phyloP scores from a whole-genome alignment of 805 yeast species.

The Blastobotrys americana region DNA sequence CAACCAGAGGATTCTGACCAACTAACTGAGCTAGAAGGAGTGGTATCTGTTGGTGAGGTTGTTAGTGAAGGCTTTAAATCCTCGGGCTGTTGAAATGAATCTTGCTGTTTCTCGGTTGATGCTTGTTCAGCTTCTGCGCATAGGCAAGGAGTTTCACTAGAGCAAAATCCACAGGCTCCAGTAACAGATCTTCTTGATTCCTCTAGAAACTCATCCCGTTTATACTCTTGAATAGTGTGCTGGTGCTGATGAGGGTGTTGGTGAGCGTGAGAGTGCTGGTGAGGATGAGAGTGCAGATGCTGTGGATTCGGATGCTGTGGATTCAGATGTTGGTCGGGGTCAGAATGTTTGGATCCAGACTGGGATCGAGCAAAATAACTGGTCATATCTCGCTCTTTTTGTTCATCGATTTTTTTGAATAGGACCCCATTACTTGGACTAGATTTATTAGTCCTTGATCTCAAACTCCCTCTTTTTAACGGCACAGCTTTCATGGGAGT shows the following conservation, averaged over 20 bases:
- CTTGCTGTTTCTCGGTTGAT: background rate
- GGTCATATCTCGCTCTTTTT: constrained; percentile 10
- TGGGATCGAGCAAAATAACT: constrained; percentile 6
- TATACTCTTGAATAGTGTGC: background rate
- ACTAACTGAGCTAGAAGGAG: background rate
- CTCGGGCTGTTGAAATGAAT: background rate
- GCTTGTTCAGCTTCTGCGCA: constrained; percentile 65
- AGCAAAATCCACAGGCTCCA: constrained; percentile 83
- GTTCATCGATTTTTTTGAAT: constrained; percentile 14
- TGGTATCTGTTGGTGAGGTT: background rate
- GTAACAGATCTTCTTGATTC: background rate
- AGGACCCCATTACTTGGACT: constrained; percentile 5
- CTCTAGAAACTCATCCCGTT: background rate
- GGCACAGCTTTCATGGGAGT: constrained; percentile 65
- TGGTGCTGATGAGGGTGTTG: background rate
- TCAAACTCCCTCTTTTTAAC: constrained; percentile 36
- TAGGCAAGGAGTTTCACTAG: constrained; percentile 85
- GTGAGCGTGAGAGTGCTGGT: background rate
- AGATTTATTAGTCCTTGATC: too few relatives aligned
- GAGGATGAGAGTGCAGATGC: background rate
- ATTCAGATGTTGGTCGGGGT: too few relatives aligned
- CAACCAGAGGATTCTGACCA: constrained; percentile 33
- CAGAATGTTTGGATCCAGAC: background rate
- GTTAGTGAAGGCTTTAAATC: background rate
- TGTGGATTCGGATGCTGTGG: too few relatives aligned